Conservation (phyloP, 306 rosid species). For the Crotalaria pallida region DNA sequence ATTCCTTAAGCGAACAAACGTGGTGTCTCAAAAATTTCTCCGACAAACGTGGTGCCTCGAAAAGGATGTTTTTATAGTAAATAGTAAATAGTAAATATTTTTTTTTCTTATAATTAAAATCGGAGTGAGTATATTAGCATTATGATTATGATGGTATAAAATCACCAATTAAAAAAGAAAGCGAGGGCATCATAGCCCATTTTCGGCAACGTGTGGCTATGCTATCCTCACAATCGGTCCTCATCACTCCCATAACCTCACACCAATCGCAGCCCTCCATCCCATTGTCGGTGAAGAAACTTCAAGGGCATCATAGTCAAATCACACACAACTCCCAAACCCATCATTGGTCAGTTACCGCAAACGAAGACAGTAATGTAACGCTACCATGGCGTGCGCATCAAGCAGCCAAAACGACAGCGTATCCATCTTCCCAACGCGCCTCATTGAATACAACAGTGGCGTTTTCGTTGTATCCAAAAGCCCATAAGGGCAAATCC, state of each 20-base stretch:
- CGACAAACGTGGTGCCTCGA: too few relatives aligned
- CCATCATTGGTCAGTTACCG: background rate
- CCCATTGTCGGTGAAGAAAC: background rate
- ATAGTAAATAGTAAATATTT: too few relatives aligned
- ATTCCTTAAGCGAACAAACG: too few relatives aligned
- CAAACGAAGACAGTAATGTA: background rate
- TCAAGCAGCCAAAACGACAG: conserved; percentile 26
- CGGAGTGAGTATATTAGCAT: too few relatives aligned
- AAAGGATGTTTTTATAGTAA: too few relatives aligned
- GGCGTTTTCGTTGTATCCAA: conserved; percentile 9
- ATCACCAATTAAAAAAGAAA: background rate
- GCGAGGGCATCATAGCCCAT: conserved; percentile 12
- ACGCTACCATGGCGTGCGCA: conserved; percentile 11
- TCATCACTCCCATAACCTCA: background rate
- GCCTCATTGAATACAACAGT: background rate
- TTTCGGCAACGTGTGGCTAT: background rate
- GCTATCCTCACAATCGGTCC: background rate
- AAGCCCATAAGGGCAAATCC: conserved; percentile 23
- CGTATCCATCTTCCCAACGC: background rate
- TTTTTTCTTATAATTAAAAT: too few relatives aligned
- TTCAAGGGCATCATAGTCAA: background rate
- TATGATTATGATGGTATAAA: too few relatives aligned
- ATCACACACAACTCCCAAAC: background rate
- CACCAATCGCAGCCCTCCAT: background rate
- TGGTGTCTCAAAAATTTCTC: too few relatives aligned